Conservation (phyloP, 305 asterid species). For the Rubia peregrina region DNA sequence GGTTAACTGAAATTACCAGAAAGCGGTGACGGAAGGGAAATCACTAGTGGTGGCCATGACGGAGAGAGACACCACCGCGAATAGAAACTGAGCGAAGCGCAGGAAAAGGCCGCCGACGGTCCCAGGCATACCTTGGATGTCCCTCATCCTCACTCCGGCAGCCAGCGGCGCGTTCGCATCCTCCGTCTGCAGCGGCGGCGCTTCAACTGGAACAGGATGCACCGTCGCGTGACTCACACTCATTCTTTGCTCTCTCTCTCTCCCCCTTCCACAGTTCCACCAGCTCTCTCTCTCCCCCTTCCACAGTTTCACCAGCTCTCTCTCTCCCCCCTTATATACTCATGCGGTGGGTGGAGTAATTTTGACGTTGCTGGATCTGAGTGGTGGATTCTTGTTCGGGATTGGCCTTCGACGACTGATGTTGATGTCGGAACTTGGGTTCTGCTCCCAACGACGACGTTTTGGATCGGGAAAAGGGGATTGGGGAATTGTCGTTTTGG, state of each 20-base stretch:
- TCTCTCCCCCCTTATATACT: neutral
- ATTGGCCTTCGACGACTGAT: neutral
- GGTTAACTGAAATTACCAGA: constrained; percentile 46
- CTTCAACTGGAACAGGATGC: constrained; percentile 48
- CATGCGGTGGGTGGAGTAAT: constrained; percentile 8
- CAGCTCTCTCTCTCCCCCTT: neutral
- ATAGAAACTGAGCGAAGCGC: constrained; percentile 64
- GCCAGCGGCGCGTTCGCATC: constrained; percentile 49
- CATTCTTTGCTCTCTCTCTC: constrained; percentile 15
- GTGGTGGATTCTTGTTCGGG: neutral
- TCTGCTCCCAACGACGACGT: constrained; percentile 6
- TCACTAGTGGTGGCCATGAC: constrained; percentile 89
- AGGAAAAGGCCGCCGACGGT: constrained; percentile 71
- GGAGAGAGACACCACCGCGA: constrained; percentile 65
- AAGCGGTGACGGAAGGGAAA: constrained; percentile 92
- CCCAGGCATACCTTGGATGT: constrained; percentile 94
- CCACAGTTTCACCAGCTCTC: too few relatives aligned
- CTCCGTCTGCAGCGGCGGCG: constrained; percentile 55
- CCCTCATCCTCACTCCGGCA: constrained; percentile 73
- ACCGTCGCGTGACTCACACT: constrained; percentile 43
- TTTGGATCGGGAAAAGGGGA: neutral
- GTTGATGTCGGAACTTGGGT: neutral
- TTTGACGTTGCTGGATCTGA: neutral
- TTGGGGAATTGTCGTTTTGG: neutral
- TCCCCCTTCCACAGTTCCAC: too few relatives aligned